Conservation (phyloP, 768 basidiomycete genomes). For the Suillus clintonianus region DNA sequence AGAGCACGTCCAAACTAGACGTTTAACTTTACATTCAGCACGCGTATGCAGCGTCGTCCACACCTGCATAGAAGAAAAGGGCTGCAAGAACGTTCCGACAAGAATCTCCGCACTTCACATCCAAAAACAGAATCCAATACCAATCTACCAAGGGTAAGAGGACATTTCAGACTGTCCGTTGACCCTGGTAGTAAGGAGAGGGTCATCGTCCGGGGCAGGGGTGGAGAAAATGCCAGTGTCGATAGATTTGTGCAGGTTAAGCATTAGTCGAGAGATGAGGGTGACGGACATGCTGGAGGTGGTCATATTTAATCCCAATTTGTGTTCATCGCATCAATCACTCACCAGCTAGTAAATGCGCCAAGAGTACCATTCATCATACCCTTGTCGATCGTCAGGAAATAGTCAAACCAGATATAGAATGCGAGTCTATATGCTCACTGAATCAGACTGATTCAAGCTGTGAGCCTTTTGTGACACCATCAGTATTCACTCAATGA, state of each 20-base stretch:
- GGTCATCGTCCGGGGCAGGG: not conserved
- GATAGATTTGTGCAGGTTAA: not conserved
- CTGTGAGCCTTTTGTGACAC: not conserved
- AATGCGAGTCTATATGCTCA: not conserved
- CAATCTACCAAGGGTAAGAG: not conserved
- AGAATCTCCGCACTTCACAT: not conserved
- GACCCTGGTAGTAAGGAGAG: not conserved
- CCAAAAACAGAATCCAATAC: not conserved
- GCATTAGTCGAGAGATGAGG: not conserved
- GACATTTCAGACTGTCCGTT: not conserved
- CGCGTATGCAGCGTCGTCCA: not conserved
- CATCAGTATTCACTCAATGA: not conserved
- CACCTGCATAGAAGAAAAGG: too few relatives aligned
- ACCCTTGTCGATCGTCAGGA: not conserved
- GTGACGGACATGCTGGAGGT: not conserved
- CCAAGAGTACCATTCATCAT: not conserved
- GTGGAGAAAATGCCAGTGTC: not conserved
- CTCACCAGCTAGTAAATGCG: not conserved
- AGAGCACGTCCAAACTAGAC: too few relatives aligned
- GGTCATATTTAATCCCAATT: slow-evolving; percentile 9
- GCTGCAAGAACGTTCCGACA: too few relatives aligned
- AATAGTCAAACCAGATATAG: not conserved
- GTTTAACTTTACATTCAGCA: too few relatives aligned
- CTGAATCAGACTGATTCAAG: not conserved
- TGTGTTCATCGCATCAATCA: not conserved